These are phyloP conservation scores for Kondoa subrosea DNA, from an alignment of 768 basidiomycete species.

Conservation along the genomic window DNA sequence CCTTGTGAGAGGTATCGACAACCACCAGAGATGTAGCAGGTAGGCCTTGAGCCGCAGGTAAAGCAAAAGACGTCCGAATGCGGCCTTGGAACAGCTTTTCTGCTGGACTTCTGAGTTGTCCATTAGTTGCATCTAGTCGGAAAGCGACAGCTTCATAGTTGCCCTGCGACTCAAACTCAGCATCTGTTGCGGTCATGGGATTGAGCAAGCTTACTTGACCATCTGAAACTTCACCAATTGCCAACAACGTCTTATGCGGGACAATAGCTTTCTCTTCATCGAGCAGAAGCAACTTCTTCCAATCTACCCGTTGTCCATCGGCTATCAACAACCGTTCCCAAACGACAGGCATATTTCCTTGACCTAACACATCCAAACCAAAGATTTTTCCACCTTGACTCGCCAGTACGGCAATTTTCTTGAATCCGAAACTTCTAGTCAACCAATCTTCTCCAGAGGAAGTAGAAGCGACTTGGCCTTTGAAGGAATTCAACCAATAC, in stretches of 20 bases:
- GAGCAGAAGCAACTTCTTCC: slow-evolving; percentile 15
- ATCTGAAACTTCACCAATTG: slow-evolving; percentile 11
- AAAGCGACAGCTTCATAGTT: neutral
- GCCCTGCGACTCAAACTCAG: slow-evolving; percentile 3
- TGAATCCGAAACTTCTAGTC: slow-evolving; percentile 15
- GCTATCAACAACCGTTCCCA: slow-evolving; percentile 11
- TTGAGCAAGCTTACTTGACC: slow-evolving; percentile 6
- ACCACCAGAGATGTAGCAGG: slow-evolving; percentile 6
- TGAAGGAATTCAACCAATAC: neutral
- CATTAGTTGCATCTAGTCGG: slow-evolving; percentile 11
- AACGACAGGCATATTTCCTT: slow-evolving; percentile 9
- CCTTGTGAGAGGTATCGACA: slow-evolving; percentile 2
- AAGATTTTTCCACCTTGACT: slow-evolving; percentile 11
- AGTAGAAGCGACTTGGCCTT: no score
- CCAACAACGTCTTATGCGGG: slow-evolving; percentile 13
- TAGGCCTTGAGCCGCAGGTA: slow-evolving; percentile 5
- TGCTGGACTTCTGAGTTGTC: neutral
- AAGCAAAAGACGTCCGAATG: neutral
- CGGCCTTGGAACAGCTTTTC: neutral
- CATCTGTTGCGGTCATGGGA: neutral
- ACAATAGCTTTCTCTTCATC: neutral
- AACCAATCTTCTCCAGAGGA: slow-evolving; percentile 20
- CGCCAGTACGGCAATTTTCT: slow-evolving; percentile 13
- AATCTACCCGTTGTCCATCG: neutral
- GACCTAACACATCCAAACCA: slow-evolving; percentile 11